A percentile compares a stretch with the other conserved stretches of the same genome.
phyloP scores from a whole-genome alignment of 768 basidiomycete genomes.

The Mycena capillaripes region DNA sequence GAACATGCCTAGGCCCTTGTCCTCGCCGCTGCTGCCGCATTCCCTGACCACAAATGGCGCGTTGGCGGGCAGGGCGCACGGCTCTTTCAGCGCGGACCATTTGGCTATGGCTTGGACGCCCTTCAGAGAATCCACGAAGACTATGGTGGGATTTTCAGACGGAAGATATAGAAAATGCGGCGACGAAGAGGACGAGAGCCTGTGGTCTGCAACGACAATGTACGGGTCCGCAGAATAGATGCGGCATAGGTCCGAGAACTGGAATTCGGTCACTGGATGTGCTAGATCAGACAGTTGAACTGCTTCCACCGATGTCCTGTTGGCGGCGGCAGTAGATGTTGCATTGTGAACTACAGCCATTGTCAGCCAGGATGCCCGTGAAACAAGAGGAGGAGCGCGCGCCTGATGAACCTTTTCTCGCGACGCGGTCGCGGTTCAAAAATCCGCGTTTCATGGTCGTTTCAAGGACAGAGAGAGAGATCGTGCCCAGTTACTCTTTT shows the following conservation, averaged over 20 bases:
- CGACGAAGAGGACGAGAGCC: neutral
- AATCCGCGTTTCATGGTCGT: slow-evolving; percentile 28
- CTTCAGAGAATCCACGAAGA: slow-evolving; percentile 20
- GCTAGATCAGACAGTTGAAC: neutral
- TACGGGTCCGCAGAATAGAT: slow-evolving; percentile 12
- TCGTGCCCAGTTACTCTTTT: neutral
- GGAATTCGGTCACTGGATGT: neutral
- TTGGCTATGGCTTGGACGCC: slow-evolving; percentile 11
- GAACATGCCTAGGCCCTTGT: slow-evolving; percentile 34
- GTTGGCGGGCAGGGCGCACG: neutral
- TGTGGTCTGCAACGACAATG: slow-evolving; percentile 21
- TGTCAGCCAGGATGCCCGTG: too few species aligned
- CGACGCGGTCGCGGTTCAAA: neutral
- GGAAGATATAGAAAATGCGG: slow-evolving; percentile 25
- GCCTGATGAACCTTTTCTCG: too few species aligned
- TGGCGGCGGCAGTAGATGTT: too few species aligned
- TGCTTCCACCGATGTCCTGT: too few species aligned
- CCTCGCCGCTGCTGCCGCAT: neutral
- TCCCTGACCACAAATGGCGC: slow-evolving; percentile 21
- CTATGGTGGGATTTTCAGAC: slow-evolving; percentile 16
- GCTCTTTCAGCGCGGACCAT: slow-evolving; percentile 10
- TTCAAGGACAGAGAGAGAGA: neutral
- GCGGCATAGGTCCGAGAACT: slow-evolving; percentile 6
- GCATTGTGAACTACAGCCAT: too few species aligned
- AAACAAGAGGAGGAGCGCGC: too few species aligned